phyloP scores from a whole-genome alignment of 306 rosid genomes.

The Rosa lucieae region DNA sequence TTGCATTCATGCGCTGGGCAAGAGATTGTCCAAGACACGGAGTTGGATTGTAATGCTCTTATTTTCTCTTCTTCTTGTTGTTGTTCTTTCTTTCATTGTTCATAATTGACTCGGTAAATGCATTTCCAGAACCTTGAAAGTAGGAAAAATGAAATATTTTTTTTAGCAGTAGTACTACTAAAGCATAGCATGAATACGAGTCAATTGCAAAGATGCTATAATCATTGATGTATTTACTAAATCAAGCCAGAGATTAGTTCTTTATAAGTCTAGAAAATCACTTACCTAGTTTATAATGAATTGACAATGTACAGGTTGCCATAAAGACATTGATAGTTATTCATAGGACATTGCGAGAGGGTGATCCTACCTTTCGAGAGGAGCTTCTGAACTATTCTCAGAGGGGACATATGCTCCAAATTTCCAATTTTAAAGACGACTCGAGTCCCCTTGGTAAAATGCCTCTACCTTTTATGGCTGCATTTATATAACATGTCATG shows the following conservation, averaged over 20 bases:
- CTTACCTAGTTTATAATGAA: neutral
- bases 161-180: neutral
- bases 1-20: slow-evolving; percentile 74
- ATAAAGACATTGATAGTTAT: slow-evolving; percentile 88
- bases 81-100: neutral
- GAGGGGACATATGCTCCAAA: slow-evolving; percentile 70
- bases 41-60: slow-evolving; percentile 71
- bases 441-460: slow-evolving; percentile 76
- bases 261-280: neutral
- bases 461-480: slow-evolving; percentile 1
- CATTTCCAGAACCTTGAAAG: neutral
- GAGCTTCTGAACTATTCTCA: slow-evolving; percentile 65
- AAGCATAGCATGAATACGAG: neutral
- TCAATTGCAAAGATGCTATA: neutral
- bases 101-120: neutral
- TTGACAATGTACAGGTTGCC: slow-evolving; percentile 62
- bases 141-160: neutral
- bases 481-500: neutral
- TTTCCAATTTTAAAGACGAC: slow-evolving; percentile 87
- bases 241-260: neutral
- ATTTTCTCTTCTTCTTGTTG: neutral
- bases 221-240: neutral
- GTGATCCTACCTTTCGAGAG: slow-evolving; percentile 83
- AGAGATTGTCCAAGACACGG: slow-evolving; percentile 76
- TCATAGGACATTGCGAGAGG: slow-evolving; percentile 92